phyloP scores from a whole-genome alignment of 2,329 filamentous ascomycete species.

The Coniella lustricola region DNA sequence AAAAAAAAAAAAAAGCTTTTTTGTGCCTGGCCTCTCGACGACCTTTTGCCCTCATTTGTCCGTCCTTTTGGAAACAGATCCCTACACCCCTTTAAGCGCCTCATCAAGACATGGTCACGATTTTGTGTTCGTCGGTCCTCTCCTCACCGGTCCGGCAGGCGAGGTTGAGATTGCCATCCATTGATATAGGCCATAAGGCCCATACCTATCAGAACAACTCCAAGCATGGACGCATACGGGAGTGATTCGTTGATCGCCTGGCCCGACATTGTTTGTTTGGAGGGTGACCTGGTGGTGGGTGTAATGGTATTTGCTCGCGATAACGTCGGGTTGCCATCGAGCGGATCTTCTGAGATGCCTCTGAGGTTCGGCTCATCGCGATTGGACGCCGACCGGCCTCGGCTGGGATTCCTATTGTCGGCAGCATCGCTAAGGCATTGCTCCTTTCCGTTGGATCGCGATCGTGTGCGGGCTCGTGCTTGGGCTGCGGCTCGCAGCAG shows the following conservation, averaged over 20 bases:
- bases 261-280: constrained; percentile 32
- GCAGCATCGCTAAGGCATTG: constrained; percentile 17
- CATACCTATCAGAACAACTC: constrained; percentile 74
- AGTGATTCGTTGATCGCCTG: constrained; percentile 48
- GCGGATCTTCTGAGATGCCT: constrained; percentile 21
- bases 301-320: constrained; percentile 45
- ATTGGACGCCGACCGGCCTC: constrained; percentile 16
- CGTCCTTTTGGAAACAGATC: too few relatives aligned
- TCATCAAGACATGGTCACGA: too few relatives aligned
- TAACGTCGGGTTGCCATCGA: constrained; percentile 34
- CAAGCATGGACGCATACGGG: constrained; percentile 75
- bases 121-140: too few relatives aligned
- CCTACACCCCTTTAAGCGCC: too few relatives aligned
- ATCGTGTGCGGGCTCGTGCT: constrained; percentile 33
- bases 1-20: too few relatives aligned
- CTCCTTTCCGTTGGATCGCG: constrained; percentile 28
- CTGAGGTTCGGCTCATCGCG: constrained; percentile 17
- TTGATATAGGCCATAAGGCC: constrained; percentile 83
- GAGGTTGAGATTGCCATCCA: constrained; percentile 58
- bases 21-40: too few relatives aligned
- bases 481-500: constrained; percentile 20
- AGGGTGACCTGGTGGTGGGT: constrained; percentile 33
- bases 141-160: constrained; percentile 25
- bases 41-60: too few relatives aligned
- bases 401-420: constrained; percentile 15